Base-by-base conservation (phyloP, 2,329 filamentous ascomycete species). In the Trichoderma sp. region DNA sequence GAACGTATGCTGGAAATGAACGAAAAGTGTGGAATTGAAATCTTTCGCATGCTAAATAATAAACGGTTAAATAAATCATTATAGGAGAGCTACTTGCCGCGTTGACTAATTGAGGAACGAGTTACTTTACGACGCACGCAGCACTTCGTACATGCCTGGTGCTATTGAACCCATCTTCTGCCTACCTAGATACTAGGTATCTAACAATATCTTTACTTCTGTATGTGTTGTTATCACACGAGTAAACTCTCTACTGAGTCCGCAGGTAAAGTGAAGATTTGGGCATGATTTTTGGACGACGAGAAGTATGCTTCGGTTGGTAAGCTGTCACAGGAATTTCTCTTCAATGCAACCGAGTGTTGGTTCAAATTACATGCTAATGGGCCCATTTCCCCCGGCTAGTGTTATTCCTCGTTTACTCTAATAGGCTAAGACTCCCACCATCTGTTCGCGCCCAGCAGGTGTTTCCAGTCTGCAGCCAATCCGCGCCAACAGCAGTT, bases 401-500 rank as follows among this genome's bases (percentile, higher is more conserved):
- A 57, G 24, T 57, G 32, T 62, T 21, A 15, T 43, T 18, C 32
- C 9, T 18, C 39, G 15, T 18, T 63, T 6, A 24, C 60, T 34
- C 24, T 63, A 47, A 63, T 47, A 63, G 21, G 60, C 36, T 26
- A 28, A 28, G 47, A n/a, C 63, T 53, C 28, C 30, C 47, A 34
- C 30, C 11, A 3, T 65, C 26, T 53, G 63, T 18, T 47, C 24
- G 39, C 43, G 30, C 26, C 36, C 30, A 53, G 28, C 43, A 14
- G 12, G n/a, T 8, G 15, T 24, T 30, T 36, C 18, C 39, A n/a
- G 26, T 62, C n/a, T 28, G 34, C n/a, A 30, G 14, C 66, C 66
- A 70, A 70, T 70, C 66, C 24, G 34, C 36, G 66, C 26, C 66
- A 24, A 43, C 36, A 26, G 11, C 57, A 51, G 61, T 21, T 70